phyloP scores from a whole-genome alignment of 2,329 filamentous ascomycete species.

The Rhynchosporium agropyri region DNA sequence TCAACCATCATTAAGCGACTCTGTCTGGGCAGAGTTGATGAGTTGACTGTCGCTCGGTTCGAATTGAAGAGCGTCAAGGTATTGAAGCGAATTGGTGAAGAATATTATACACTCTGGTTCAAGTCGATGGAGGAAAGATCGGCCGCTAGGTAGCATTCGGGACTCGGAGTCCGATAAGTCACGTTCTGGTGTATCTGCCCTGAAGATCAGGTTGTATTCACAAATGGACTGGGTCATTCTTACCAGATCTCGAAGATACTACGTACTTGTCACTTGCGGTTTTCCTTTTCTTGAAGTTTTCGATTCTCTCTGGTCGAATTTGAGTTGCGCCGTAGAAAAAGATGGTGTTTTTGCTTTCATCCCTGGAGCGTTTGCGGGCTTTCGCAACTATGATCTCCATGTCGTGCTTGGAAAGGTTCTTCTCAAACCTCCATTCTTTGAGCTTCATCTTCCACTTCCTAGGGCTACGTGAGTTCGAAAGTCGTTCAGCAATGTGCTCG shows the following conservation, averaged over 20 bases:
- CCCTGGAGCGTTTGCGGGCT: conserved; percentile 20
- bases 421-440: conserved; percentile 26
- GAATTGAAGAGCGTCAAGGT: neutral
- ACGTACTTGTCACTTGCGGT: neutral
- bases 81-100: neutral
- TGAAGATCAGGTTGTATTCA: neutral
- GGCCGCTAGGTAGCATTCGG: conserved; percentile 11
- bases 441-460: conserved; percentile 27
- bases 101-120: conserved; percentile 12
- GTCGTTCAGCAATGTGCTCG: conserved; percentile 4
- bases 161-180: conserved; percentile 14
- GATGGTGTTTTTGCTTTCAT: conserved; percentile 23
- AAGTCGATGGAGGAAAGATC: conserved; percentile 14
- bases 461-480: conserved; percentile 2
- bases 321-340: conserved; percentile 14
- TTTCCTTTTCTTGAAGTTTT: conserved; percentile 23
- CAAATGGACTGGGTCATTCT: neutral
- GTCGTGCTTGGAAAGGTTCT: conserved; percentile 20
- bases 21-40: neutral
- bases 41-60: too few species aligned
- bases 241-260: conserved; percentile 20
- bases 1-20: too few species aligned
- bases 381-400: conserved; percentile 24
- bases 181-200: conserved; percentile 14
- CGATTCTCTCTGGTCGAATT: conserved; percentile 23